Conservation (phyloP, 495 filamentous ascomycete species). For the Xylaria scruposa region DNA sequence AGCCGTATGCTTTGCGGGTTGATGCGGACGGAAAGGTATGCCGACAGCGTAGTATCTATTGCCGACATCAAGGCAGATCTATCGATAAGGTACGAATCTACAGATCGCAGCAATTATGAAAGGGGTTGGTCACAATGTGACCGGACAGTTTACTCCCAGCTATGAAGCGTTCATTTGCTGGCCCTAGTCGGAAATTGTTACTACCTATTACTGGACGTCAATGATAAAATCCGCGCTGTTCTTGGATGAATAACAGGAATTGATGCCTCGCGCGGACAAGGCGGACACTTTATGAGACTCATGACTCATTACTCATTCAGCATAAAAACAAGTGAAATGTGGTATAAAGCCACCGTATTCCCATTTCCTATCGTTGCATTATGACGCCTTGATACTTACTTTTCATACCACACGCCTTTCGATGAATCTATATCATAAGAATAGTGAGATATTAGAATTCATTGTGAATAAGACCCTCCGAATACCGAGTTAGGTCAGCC, state of each 20-base stretch:
- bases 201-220: not conserved
- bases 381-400: not conserved
- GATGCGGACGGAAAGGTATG: too few species aligned
- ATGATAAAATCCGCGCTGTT: too few species aligned
- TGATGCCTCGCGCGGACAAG: not conserved
- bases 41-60: not conserved
- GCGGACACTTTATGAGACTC: not conserved
- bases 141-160: not conserved
- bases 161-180: not conserved
- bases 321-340: not conserved
- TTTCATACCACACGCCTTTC: not conserved
- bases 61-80: not conserved
- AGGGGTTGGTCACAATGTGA: not conserved
- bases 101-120: too few species aligned
- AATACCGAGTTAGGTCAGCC: not conserved
- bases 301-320: conserved; percentile 17
- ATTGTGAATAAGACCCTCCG: not conserved
- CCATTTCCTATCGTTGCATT: not conserved
- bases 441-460: not conserved
- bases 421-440: not conserved
- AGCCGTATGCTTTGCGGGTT: not conserved
- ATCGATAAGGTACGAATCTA: not conserved
- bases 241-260: too few species aligned
- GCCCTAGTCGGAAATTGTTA: not conserved
- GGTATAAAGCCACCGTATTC: not conserved